Percentiles rank a stretch among this genome's conserved stretches.
These are phyloP conservation scores for Dactylellina cionopaga DNA, from an alignment of 2,329 filamentous ascomycete genomes.

Conservation along the genomic window DNA sequence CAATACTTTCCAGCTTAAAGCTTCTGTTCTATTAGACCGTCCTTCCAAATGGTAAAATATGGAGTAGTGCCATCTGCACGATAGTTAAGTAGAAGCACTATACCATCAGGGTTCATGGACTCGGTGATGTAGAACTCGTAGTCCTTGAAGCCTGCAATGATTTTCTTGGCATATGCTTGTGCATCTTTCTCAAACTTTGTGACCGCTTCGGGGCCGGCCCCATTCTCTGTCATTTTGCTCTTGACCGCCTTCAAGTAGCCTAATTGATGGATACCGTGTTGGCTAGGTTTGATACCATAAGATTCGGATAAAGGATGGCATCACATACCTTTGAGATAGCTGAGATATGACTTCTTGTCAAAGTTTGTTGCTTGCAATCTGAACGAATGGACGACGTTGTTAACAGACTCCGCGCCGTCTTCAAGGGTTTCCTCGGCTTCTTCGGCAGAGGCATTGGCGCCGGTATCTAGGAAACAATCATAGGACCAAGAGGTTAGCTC, in stretches of 20 bases:
- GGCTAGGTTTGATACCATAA: neutral
- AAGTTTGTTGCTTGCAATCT: constrained; percentile 80
- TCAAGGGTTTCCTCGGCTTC: constrained; percentile 80
- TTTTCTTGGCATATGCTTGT: constrained; percentile 77
- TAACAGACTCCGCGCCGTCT: constrained; percentile 77
- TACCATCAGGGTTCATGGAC: constrained; percentile 89
- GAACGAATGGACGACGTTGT: constrained; percentile 94
- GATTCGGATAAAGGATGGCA: neutral
- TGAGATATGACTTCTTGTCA: constrained; percentile 87
- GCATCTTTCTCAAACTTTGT: constrained; percentile 83
- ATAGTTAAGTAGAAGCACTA: constrained; percentile 94
- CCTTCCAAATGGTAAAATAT: constrained; percentile 92
- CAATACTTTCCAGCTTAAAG: too few species aligned
- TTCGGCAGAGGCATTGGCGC: constrained; percentile 97
- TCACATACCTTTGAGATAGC: constrained; percentile 81
- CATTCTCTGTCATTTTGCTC: constrained; percentile 71
- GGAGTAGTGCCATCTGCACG: constrained; percentile 94
- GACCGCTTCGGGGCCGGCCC: constrained; percentile 74
- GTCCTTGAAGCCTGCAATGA: constrained; percentile 89
- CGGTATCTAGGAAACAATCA: constrained; percentile 74
- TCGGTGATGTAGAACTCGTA: constrained; percentile 94
- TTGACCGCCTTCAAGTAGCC: constrained; percentile 94
- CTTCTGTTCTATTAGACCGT: constrained; percentile 89
- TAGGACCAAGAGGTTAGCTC: neutral
- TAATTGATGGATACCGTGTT: constrained; percentile 61